phyloP scores from a whole-genome alignment of 1,139 yeast genomes.

The Nematodospora anomalae region DNA sequence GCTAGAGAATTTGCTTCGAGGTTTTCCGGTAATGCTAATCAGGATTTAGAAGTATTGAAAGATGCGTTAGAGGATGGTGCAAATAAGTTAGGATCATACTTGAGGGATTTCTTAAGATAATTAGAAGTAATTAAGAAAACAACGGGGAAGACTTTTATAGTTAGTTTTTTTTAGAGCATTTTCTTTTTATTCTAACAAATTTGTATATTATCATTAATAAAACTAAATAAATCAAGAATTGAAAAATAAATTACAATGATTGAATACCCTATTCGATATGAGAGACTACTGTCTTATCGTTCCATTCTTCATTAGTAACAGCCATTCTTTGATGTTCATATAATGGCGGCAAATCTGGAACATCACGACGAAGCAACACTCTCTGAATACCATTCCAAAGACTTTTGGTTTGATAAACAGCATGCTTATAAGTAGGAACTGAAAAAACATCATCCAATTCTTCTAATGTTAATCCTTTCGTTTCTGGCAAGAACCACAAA shows the following conservation, averaged over 20 bases:
- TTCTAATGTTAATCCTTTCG: conserved; percentile 67
- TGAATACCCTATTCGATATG: conserved; percentile 47
- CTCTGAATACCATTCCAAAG: conserved; percentile 47
- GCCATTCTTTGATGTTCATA: conserved; percentile 59
- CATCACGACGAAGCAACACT: conserved; percentile 38
- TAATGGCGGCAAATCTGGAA: conserved; percentile 54
- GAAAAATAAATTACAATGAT: background rate
- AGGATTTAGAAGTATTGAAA: conserved; percentile 82
- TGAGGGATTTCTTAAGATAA: conserved; percentile 77
- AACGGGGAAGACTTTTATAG: background rate
- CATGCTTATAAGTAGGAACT: conserved; percentile 55
- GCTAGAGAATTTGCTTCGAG: conserved; percentile 70
- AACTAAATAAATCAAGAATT: conserved; percentile 1
- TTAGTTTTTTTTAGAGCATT: background rate
- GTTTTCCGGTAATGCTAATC: conserved; percentile 75
- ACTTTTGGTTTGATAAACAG: conserved; percentile 52
- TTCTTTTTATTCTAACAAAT: background rate
- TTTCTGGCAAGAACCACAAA: conserved; percentile 66
- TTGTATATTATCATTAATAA: background rate
- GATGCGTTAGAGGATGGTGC: conserved; percentile 97
- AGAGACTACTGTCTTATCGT: conserved; percentile 52
- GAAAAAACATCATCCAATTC: conserved; percentile 71
- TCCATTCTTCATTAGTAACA: conserved; percentile 60
- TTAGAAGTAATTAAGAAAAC: background rate
- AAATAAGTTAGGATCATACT: conserved; percentile 74